A percentile compares a stretch with the other conserved stretches of the same genome.
These are phyloP conservation scores for Aspergillus chevalieri DNA, from an alignment of 2,329 filamentous ascomycete genomes.

Conservation along the genomic window DNA sequence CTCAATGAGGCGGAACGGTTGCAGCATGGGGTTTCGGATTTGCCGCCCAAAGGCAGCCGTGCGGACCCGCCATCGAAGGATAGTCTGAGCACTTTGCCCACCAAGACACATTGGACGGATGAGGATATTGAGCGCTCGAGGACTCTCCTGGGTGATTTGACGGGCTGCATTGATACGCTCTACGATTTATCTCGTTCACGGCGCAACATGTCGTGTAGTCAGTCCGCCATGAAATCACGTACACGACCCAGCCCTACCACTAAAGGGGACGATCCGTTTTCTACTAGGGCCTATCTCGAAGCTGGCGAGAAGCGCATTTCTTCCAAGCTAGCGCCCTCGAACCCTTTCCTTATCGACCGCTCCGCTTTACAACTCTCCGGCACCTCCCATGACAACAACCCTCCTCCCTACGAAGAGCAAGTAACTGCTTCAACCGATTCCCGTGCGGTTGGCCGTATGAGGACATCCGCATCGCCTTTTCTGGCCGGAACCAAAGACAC, in stretches of 20 bases:
- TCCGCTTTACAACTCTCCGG: slow-evolving; percentile 35
- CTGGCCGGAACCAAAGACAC: slow-evolving; percentile 27
- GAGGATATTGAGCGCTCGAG: slow-evolving; percentile 52
- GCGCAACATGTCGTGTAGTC: slow-evolving; percentile 29
- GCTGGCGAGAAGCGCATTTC: slow-evolving; percentile 5
- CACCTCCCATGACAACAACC: slow-evolving; percentile 33
- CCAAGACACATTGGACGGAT: slow-evolving; percentile 42
- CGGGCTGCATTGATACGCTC: slow-evolving; percentile 57
- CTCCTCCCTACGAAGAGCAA: slow-evolving; percentile 36
- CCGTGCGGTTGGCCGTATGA: slow-evolving; percentile 35
- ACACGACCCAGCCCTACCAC: slow-evolving; percentile 16
- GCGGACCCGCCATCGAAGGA: slow-evolving; percentile 25
- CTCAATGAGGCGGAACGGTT: slow-evolving; percentile 57
- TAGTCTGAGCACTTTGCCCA: slow-evolving; percentile 24
- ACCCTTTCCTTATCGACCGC: slow-evolving; percentile 34
- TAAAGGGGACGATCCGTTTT: slow-evolving; percentile 14
- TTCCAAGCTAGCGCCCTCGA: slow-evolving; percentile 21
- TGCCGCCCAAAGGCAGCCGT: slow-evolving; percentile 31
- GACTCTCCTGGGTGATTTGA: slow-evolving; percentile 55
- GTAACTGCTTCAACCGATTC: slow-evolving; percentile 39
- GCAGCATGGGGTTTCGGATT: slow-evolving; percentile 41
- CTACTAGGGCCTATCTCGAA: not conserved
- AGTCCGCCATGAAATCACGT: slow-evolving; percentile 11
- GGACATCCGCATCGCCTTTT: slow-evolving; percentile 32
- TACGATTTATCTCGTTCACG: slow-evolving; percentile 58